These are phyloP conservation scores for Epichloe sp. DNA, from an alignment of 2,329 filamentous ascomycete species.

Conservation along the genomic window DNA sequence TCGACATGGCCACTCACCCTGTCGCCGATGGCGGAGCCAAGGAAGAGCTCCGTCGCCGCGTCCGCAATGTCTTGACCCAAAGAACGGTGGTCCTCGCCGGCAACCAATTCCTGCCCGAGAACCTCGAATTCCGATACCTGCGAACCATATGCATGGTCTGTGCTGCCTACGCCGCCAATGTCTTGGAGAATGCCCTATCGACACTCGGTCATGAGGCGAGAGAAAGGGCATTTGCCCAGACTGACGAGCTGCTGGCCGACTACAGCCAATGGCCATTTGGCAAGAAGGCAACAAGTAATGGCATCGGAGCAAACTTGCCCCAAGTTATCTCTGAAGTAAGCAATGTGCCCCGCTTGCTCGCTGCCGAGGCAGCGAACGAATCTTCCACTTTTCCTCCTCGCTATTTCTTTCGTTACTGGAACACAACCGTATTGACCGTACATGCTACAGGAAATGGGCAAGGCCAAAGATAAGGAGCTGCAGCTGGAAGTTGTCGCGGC, in stretches of 20 bases:
- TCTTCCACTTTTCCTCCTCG: background rate
- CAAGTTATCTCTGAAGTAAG: constrained; percentile 66
- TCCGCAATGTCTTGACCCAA: constrained; percentile 84
- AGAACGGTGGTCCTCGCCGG: constrained; percentile 81
- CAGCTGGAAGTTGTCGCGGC: constrained; percentile 95
- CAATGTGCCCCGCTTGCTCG: background rate
- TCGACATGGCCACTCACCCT: constrained; percentile 98
- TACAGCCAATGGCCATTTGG: constrained; percentile 98
- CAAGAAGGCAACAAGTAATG: constrained; percentile 62
- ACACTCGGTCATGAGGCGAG: constrained; percentile 87
- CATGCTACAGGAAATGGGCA: constrained; percentile 54
- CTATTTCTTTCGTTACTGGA: background rate
- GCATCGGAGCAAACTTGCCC: constrained; percentile 84
- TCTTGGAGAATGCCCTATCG: constrained; percentile 92
- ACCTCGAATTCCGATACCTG: constrained; percentile 84
- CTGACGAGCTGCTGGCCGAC: constrained; percentile 87
- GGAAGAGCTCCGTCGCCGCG: constrained; percentile 87
- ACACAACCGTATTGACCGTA: constrained; percentile 9
- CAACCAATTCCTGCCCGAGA: constrained; percentile 84
- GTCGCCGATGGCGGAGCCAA: constrained; percentile 94
- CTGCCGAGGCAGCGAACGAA: background rate
- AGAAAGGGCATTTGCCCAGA: constrained; percentile 90
- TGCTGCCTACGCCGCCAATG: constrained; percentile 94
- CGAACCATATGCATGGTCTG: constrained; percentile 94
- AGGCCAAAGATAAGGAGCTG: constrained; percentile 82